These are phyloP conservation scores for Isatis lusitanica DNA, from an alignment of 441 rosid genomes.

Conservation along the genomic window DNA sequence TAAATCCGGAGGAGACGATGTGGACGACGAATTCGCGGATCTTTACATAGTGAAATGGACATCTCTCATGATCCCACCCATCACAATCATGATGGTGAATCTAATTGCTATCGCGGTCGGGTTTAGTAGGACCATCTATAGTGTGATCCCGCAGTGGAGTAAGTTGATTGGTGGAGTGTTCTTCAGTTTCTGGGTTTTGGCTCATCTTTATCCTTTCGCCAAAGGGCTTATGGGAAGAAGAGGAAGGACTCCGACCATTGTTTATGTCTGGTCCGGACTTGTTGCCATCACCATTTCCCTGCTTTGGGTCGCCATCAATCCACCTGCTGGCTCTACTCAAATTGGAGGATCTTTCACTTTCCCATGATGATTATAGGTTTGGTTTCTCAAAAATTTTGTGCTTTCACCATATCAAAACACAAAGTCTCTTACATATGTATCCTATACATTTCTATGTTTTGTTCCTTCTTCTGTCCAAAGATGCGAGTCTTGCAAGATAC, in stretches of 20 bases:
- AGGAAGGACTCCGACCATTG: constrained; percentile 92
- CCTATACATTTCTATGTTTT: not conserved
- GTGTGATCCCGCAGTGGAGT: constrained; percentile 82
- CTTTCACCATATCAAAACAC: not conserved
- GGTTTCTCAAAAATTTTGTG: not conserved
- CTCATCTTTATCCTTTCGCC: constrained; percentile 88
- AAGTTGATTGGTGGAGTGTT: constrained; percentile 78
- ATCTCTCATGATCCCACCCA: constrained; percentile 80
- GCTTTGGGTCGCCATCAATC: constrained; percentile 87
- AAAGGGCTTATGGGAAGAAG: constrained; percentile 94
- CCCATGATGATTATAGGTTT: constrained; percentile 53
- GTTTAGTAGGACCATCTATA: constrained; percentile 82
- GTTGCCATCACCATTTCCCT: constrained; percentile 92
- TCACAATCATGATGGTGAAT: constrained; percentile 85
- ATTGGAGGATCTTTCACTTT: constrained; percentile 91
- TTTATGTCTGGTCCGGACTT: constrained; percentile 92
- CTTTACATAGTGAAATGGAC: constrained; percentile 80
- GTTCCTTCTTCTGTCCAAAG: constrained; percentile 14
- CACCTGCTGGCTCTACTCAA: constrained; percentile 68
- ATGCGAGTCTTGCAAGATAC: constrained; percentile 1
- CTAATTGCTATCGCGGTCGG: constrained; percentile 85
- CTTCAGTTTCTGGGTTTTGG: constrained; percentile 94
- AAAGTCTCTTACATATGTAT: not conserved
- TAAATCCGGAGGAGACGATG: constrained; percentile 81
- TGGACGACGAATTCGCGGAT: constrained; percentile 82